These are phyloP conservation scores for Apophysomyces ossiformis DNA, from an alignment of 371 early-diverging fungal genomes.

Conservation along the genomic window DNA sequence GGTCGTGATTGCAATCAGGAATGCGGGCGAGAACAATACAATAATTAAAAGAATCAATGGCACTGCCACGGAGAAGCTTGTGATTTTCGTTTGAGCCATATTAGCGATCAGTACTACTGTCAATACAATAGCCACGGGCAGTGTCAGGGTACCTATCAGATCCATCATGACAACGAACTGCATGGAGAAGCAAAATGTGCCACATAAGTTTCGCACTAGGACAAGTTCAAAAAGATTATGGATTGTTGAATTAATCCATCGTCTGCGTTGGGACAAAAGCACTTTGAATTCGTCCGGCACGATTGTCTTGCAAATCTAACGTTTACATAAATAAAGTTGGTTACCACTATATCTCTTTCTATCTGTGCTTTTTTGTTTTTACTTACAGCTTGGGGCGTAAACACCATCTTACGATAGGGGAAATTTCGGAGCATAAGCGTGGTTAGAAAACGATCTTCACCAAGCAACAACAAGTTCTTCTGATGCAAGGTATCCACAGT, in stretches of 20 bases:
- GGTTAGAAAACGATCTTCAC: conserved; percentile 95
- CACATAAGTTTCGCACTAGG: conserved; percentile 82
- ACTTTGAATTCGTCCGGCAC: conserved; percentile 82
- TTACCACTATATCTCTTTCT: not conserved
- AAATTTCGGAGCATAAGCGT: conserved; percentile 94
- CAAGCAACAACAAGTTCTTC: conserved; percentile 92
- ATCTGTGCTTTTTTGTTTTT: not conserved
- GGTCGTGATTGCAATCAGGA: conserved; percentile 87
- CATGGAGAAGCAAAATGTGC: conserved; percentile 89
- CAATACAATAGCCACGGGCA: conserved; percentile 81
- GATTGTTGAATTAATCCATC: conserved; percentile 93
- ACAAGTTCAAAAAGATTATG: conserved; percentile 86
- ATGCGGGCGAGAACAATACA: conserved; percentile 80
- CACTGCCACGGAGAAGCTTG: conserved; percentile 53
- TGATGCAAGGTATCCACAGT: conserved; percentile 91
- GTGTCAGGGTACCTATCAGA: conserved; percentile 78
- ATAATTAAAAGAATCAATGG: conserved; percentile 73
- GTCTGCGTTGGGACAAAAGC: conserved; percentile 81
- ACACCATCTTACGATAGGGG: conserved; percentile 89
- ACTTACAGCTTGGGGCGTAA: conserved; percentile 85
- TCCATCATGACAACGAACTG: conserved; percentile 88
- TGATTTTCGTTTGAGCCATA: conserved; percentile 42
- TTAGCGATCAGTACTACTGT: conserved; percentile 56
- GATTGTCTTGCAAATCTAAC: conserved; percentile 71
- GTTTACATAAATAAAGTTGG: conserved; percentile 5